phyloP scores from a whole-genome alignment of 768 basidiomycete genomes.

The Lactifluus volemus region DNA sequence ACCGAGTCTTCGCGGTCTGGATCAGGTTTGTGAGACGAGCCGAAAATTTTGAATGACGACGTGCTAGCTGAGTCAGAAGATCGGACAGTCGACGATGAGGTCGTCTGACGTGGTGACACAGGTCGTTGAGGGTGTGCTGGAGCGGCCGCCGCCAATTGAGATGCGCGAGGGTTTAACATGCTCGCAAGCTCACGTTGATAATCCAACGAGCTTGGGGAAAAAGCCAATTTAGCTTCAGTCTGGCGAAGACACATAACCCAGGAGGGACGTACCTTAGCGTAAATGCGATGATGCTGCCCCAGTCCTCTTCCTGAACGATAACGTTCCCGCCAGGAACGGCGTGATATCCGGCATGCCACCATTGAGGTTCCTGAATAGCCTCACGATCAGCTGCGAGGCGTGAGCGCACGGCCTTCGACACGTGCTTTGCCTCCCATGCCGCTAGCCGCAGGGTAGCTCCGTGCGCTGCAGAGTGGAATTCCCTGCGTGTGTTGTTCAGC shows the following conservation, averaged over 20 bases:
- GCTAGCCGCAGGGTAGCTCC: slow-evolving; percentile 46
- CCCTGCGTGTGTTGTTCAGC: slow-evolving; percentile 56
- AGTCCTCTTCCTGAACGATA: slow-evolving; percentile 60
- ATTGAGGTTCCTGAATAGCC: slow-evolving; percentile 43
- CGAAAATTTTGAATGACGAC: slow-evolving; percentile 43
- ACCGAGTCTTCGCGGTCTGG: slow-evolving; percentile 50
- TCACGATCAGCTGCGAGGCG: slow-evolving; percentile 14
- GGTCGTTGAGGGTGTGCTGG: background rate
- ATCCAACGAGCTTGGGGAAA: slow-evolving; percentile 42
- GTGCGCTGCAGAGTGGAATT: slow-evolving; percentile 43
- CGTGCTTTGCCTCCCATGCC: slow-evolving; percentile 62
- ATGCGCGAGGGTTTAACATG: slow-evolving; percentile 19
- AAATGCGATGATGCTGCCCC: slow-evolving; percentile 74
- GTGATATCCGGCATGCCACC: slow-evolving; percentile 57
- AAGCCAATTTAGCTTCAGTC: background rate
- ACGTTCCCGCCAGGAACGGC: slow-evolving; percentile 58
- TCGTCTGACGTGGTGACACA: slow-evolving; percentile 3
- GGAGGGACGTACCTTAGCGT: slow-evolving; percentile 48
- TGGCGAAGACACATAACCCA: background rate
- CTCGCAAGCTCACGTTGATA: slow-evolving; percentile 39
- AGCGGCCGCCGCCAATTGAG: background rate
- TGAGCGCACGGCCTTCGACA: slow-evolving; percentile 27
- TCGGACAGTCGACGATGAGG: slow-evolving; percentile 20
- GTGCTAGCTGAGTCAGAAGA: slow-evolving; percentile 23
- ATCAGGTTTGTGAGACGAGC: slow-evolving; percentile 39